Evolutionary conservation across 495 filamentous ascomycete genomes (phyloP).

Genomic region (Podospora australis): DNA sequence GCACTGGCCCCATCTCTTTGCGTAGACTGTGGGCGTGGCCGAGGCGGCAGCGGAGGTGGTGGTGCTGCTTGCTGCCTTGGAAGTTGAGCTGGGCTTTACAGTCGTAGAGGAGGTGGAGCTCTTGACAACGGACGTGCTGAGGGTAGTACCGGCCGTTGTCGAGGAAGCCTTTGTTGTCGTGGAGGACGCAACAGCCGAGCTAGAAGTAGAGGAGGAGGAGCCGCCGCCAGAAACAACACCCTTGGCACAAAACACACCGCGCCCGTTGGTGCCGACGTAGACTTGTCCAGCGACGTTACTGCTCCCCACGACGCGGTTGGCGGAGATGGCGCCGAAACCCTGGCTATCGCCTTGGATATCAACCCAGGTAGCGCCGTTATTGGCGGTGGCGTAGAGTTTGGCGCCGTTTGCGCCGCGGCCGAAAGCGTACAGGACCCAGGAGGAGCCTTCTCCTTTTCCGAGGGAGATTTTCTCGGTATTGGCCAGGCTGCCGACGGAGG

Average conservation of each 20-base stretch:
- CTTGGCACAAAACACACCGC: constrained; percentile 49
- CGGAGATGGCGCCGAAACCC: constrained; percentile 45
- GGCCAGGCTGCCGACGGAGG: constrained; percentile 26
- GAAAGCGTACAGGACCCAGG: constrained; percentile 46
- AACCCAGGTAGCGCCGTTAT: constrained; percentile 44
- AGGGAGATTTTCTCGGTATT: constrained; percentile 43
- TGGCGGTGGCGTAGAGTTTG: constrained; percentile 45
- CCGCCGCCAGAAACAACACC: constrained; percentile 13
- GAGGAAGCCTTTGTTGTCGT: constrained; percentile 5
- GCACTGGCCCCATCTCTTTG: constrained; percentile 21
- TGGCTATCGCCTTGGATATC: constrained; percentile 49
- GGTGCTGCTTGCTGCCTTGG: constrained; percentile 3
- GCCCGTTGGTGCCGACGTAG: constrained; percentile 53
- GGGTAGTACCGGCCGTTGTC: constrained; percentile 5
- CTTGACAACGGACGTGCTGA: background rate
- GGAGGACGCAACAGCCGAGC: background rate
- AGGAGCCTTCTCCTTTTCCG: constrained; percentile 28
- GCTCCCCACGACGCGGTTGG: constrained; percentile 42
- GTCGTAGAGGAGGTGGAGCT: constrained; percentile 2
- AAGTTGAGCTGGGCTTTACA: background rate
- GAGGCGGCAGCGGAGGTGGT: constrained; percentile 5
- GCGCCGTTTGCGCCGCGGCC: constrained; percentile 37
- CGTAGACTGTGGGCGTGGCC: constrained; percentile 3
- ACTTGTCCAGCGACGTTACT: constrained; percentile 46
- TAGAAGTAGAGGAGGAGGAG: constrained; percentile 1